Percentiles rank a stretch among this genome's conserved stretches.
Conservation (phyloP, 129 eudicot genomes). For the Glebionis coronaria region DNA sequence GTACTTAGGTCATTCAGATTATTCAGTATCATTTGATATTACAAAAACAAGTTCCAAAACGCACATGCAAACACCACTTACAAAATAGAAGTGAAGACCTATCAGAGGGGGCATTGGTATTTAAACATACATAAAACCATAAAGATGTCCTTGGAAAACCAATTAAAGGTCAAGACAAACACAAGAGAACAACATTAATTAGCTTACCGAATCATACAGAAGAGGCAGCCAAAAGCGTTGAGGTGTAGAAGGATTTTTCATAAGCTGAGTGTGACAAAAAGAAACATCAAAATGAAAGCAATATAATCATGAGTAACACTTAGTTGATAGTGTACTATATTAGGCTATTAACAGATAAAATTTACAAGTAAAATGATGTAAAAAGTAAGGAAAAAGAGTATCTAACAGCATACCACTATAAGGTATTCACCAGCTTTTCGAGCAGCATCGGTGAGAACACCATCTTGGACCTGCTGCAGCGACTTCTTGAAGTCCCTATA, state of each 20-base stretch:
- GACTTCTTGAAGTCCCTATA: slow-evolving; percentile 84
- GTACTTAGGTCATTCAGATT: no score
- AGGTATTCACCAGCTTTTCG: slow-evolving; percentile 78
- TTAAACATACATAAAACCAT: no score
- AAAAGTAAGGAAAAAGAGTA: not conserved
- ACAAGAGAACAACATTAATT: not conserved
- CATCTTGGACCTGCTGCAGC: slow-evolving; percentile 76
- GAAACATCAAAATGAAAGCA: not conserved
- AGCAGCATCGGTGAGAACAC: slow-evolving; percentile 55
- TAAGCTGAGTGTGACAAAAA: slow-evolving; percentile 53
- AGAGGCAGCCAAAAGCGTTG: slow-evolving; percentile 93
- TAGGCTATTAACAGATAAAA: no score
- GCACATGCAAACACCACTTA: no score
- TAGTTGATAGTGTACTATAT: not conserved
- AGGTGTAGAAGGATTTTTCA: slow-evolving; percentile 96
- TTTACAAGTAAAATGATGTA: not conserved
- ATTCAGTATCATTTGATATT: no score
- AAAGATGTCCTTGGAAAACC: no score
- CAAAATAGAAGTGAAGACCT: no score
- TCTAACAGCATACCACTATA: slow-evolving; percentile 45
- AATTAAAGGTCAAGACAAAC: not conserved
- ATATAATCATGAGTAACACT: not conserved
- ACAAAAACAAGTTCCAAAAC: no score
- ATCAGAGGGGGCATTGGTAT: no score
- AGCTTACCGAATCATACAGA: slow-evolving; percentile 77